These are phyloP conservation scores for Aspergillus sp. DNA, from an alignment of 2,329 filamentous ascomycete species.

Conservation along the genomic window DNA sequence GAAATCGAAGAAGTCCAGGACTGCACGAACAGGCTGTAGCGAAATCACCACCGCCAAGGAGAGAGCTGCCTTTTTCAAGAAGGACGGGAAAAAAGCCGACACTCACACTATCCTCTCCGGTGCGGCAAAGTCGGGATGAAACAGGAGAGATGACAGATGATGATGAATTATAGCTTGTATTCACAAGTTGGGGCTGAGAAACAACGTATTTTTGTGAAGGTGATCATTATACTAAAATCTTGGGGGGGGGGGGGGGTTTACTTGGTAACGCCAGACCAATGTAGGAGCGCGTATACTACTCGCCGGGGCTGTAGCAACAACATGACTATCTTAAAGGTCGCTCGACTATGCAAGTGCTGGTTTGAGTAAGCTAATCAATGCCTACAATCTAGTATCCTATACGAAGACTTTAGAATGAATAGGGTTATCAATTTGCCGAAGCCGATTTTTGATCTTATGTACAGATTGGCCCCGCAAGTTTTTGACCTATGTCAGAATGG, in stretches of 20 bases:
- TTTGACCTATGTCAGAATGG: constrained; percentile 22
- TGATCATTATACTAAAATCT: neutral
- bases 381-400: neutral
- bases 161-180: constrained; percentile 37
- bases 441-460: constrained; percentile 36
- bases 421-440: constrained; percentile 13
- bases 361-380: neutral
- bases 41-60: constrained; percentile 37
- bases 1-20: neutral
- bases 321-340: neutral
- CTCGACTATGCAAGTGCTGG: neutral
- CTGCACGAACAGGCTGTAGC: constrained; percentile 7
- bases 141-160: constrained; percentile 41
- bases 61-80: constrained; percentile 43
- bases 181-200: neutral
- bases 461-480: constrained; percentile 33
- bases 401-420: neutral
- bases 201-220: neutral
- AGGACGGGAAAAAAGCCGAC: constrained; percentile 13
- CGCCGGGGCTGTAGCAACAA: neutral
- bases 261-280: neutral
- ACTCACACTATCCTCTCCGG: neutral
- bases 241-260: neutral
- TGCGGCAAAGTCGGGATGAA: constrained; percentile 21
- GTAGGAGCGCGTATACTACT: no score